A percentile compares a stretch with the other conserved stretches of the same genome.
These are phyloP conservation scores for Magnolia sinica DNA, from an alignment of 164 flowering plant species.

Conservation along the genomic window DNA sequence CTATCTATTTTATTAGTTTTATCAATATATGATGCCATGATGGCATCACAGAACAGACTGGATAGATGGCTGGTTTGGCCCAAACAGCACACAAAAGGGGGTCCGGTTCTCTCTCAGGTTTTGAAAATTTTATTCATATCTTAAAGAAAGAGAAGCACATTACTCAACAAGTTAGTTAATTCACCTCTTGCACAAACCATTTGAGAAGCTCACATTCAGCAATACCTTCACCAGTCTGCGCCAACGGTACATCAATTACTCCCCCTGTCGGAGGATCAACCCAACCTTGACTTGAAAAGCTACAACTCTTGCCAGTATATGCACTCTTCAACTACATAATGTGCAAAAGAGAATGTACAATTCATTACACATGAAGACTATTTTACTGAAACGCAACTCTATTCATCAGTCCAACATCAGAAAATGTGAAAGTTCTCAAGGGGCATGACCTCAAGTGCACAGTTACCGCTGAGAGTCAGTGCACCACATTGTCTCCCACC, in stretches of 20 bases:
- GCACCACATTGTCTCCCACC: background rate
- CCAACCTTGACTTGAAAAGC: conserved; percentile 49
- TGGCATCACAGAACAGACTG: no score
- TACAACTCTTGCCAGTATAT: conserved; percentile 23
- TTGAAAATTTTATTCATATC: background rate
- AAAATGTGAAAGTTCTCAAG: no score
- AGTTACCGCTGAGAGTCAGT: no score
- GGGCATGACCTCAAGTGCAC: no score
- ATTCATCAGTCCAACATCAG: background rate
- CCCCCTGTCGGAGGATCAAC: conserved; percentile 37
- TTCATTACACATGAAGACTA: background rate
- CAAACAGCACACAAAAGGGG: background rate
- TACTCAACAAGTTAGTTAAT: background rate
- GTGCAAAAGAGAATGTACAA: background rate
- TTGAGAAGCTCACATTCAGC: conserved; percentile 97
- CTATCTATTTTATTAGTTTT: no score
- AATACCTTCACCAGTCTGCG: conserved; percentile 99
- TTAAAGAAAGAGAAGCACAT: background rate
- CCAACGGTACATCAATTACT: conserved; percentile 73
- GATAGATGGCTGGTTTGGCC: background rate
- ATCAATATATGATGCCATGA: no score
- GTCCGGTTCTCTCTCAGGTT: background rate
- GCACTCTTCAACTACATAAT: conserved; percentile 27
- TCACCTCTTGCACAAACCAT: conserved; percentile 94
- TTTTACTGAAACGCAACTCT: background rate